These are phyloP conservation scores for Dothistroma pini DNA, from an alignment of 2,329 filamentous ascomycete species.

Conservation along the genomic window DNA sequence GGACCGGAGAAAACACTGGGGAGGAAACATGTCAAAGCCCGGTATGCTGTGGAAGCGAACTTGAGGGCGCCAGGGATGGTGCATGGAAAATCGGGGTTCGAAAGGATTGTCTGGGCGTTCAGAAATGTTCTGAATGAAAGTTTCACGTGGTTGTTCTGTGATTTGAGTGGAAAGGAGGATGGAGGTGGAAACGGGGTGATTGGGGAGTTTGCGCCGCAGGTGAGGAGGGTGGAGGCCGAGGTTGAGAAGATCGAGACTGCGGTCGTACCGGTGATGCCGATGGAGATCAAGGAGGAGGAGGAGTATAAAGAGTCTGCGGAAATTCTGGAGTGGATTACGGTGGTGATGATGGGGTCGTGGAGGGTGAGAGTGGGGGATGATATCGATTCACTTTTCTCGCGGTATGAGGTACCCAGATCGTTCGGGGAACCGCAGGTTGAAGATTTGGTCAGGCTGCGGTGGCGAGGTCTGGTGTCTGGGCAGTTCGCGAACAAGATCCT, in stretches of 20 bases:
- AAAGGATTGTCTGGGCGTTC: conserved; percentile 72
- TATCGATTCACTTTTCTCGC: conserved; percentile 66
- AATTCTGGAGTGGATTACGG: conserved; percentile 69
- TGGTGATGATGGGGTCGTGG: conserved; percentile 65
- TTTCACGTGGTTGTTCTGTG: conserved; percentile 64
- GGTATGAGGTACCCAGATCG: conserved; percentile 56
- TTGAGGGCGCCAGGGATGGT: conserved; percentile 72
- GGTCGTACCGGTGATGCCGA: conserved; percentile 25
- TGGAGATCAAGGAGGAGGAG: conserved; percentile 32
- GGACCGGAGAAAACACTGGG: conserved; percentile 42
- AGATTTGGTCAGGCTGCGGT: conserved; percentile 39
- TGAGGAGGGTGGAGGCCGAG: conserved; percentile 28
- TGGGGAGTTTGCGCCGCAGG: conserved; percentile 33
- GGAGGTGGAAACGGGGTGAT: conserved; percentile 18
- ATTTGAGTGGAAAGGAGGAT: conserved; percentile 52
- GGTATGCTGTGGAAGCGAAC: conserved; percentile 75
- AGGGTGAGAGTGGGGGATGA: conserved; percentile 55
- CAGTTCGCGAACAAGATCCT: conserved; percentile 33
- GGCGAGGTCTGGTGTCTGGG: conserved; percentile 43
- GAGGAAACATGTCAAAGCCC: conserved; percentile 62
- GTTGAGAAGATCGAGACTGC: conserved; percentile 27
- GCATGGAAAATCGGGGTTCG: conserved; percentile 78
- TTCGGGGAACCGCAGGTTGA: conserved; percentile 11
- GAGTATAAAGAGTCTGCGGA: conserved; percentile 62
- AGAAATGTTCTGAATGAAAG: conserved; percentile 68